phyloP scores from a whole-genome alignment of 805 yeast species.

The Candida schatavii region DNA sequence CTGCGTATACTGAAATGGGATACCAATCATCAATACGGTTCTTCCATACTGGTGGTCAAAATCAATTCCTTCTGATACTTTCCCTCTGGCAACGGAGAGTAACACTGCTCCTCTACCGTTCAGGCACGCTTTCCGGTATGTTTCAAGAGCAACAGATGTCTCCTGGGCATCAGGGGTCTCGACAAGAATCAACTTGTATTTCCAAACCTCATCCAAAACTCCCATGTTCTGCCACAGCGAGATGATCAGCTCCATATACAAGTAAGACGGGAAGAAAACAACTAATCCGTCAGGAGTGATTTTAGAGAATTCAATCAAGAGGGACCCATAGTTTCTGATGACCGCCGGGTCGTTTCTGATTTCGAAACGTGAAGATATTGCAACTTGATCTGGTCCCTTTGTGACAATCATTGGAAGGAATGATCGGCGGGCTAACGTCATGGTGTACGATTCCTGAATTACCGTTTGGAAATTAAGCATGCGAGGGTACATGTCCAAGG shows the following conservation, averaged over 20 bases:
- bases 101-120: constrained; percentile 98
- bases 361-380: constrained; percentile 93
- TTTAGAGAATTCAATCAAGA: constrained; percentile 87
- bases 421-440: constrained; percentile 90
- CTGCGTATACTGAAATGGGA: constrained; percentile 98
- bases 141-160: constrained; percentile 91
- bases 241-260: constrained; percentile 96
- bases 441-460: constrained; percentile 89
- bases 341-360: constrained; percentile 97
- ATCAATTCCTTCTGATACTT: constrained; percentile 98
- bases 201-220: constrained; percentile 97
- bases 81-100: constrained; percentile 97
- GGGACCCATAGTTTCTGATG: constrained; percentile 92
- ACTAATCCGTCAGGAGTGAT: constrained; percentile 98
- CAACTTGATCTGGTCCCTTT: constrained; percentile 97
- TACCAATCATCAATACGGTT: constrained; percentile 97
- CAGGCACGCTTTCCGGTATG: constrained; percentile 92
- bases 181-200: constrained; percentile 87
- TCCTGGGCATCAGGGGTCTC: constrained; percentile 99
- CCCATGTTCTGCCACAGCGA: constrained; percentile 99
- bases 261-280: constrained; percentile 94
- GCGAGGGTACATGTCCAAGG: constrained; percentile 97
- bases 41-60: constrained; percentile 98
- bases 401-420: constrained; percentile 95
- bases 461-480: constrained; percentile 94